Evolutionary conservation across 352 stramenopile genomes (phyloP).

Genomic region (Phytopythium kandeliae): DNA sequence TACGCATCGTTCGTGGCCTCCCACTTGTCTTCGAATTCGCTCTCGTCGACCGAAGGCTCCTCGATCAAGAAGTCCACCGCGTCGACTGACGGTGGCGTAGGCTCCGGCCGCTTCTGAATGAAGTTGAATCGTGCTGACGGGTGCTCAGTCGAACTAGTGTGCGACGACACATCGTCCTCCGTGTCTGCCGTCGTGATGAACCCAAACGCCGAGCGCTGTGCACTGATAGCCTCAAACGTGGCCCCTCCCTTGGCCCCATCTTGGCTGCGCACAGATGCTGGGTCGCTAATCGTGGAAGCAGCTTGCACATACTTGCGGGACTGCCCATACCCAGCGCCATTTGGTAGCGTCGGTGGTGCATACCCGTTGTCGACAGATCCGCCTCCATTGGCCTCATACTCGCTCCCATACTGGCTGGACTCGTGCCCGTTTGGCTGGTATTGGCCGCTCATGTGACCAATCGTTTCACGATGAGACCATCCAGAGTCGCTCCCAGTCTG

Average conservation of each 20-base stretch:
- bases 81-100: slow-evolving; percentile 24
- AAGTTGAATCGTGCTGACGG: slow-evolving; percentile 45
- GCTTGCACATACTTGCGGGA: slow-evolving; percentile 16
- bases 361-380: slow-evolving; percentile 50
- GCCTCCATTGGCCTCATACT: slow-evolving; percentile 53
- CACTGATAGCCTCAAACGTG: slow-evolving; percentile 3
- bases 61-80: slow-evolving; percentile 60
- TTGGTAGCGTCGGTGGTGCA: slow-evolving; percentile 22
- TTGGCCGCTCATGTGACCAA: slow-evolving; percentile 26
- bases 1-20: slow-evolving; percentile 76
- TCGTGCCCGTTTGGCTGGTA: slow-evolving; percentile 41
- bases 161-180: slow-evolving; percentile 39
- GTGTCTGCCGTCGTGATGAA: slow-evolving; percentile 56
- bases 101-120: slow-evolving; percentile 18
- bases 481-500: slow-evolving; percentile 24
- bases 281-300: slow-evolving; percentile 17
- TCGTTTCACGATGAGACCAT: slow-evolving; percentile 19
- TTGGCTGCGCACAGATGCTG: slow-evolving; percentile 11
- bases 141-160: slow-evolving; percentile 33
- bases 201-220: slow-evolving; percentile 59
- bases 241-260: slow-evolving; percentile 6
- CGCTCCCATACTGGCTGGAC: slow-evolving; percentile 41
- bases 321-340: slow-evolving; percentile 17
- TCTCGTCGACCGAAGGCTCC: slow-evolving; percentile 32
- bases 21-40: slow-evolving; percentile 72